Conservation (phyloP, 208 protist species). For the Acanthamoeba royreba region DNA sequence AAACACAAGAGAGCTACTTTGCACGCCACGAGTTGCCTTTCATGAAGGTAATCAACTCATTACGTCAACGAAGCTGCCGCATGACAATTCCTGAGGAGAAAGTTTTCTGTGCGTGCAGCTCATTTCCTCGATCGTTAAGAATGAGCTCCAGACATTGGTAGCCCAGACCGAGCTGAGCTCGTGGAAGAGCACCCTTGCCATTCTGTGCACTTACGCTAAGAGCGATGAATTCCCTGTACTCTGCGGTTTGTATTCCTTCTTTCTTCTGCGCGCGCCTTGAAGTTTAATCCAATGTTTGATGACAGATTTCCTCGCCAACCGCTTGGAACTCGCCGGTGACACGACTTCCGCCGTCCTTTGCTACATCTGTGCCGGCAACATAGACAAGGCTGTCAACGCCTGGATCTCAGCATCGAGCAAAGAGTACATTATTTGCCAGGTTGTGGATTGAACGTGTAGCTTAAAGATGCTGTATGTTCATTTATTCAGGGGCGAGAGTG, state of each 20-base stretch:
- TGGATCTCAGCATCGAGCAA: conserved; percentile 54
- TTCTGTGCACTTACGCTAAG: conserved; percentile 74
- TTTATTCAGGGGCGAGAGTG: background rate
- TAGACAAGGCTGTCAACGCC: conserved; percentile 70
- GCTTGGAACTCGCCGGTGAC: conserved; percentile 59
- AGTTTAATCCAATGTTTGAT: background rate
- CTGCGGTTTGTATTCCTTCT: conserved; percentile 49
- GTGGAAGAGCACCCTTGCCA: conserved; percentile 78
- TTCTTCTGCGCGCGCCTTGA: background rate
- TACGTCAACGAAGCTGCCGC: too few species aligned
- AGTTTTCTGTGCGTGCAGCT: background rate
- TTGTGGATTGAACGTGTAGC: background rate
- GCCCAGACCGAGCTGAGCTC: conserved; percentile 16
- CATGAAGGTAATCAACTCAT: conserved; percentile 30
- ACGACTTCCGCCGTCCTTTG: conserved; percentile 70
- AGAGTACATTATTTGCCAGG: background rate
- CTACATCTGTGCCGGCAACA: conserved; percentile 80
- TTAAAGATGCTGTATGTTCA: background rate
- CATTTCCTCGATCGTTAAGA: conserved; percentile 62
- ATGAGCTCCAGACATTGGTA: conserved; percentile 69
- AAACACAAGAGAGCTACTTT: conserved; percentile 71
- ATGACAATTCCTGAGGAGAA: too few species aligned
- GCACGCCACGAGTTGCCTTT: conserved; percentile 54
- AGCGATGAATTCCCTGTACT: conserved; percentile 64
- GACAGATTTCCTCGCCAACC: conserved; percentile 50